phyloP scores from a whole-genome alignment of 441 rosid species.

The Bruguiera hainesii region DNA sequence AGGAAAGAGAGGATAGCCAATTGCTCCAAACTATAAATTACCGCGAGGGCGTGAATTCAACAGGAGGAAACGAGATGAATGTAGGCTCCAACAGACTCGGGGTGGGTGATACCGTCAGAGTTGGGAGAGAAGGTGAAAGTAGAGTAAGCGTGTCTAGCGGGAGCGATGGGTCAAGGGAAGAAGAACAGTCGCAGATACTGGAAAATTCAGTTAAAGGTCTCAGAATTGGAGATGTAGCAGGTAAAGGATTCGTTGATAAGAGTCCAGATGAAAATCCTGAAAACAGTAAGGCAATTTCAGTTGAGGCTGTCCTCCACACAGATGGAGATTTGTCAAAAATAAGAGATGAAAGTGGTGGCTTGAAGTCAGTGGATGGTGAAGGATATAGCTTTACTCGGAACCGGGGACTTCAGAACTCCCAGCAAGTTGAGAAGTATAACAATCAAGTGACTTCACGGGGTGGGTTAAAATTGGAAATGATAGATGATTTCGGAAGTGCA shows the following conservation, averaged over 20 bases:
- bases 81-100: constrained; percentile 1
- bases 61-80: constrained; percentile 2
- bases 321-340: constrained; percentile 9
- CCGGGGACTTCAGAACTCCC: constrained; percentile 14
- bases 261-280: neutral
- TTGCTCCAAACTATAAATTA: constrained; percentile 8
- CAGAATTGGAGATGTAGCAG: neutral
- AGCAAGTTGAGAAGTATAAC: constrained; percentile 1
- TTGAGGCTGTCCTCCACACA: neutral
- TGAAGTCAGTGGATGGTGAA: constrained; percentile 8
- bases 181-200: constrained; percentile 10
- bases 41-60: neutral
- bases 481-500: constrained; percentile 5
- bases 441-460: constrained; percentile 16
- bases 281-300: constrained; percentile 15
- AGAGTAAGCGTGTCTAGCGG: neutral
- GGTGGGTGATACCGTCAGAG: neutral
- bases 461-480: constrained; percentile 24
- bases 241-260: neutral
- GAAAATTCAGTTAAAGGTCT: constrained; percentile 9
- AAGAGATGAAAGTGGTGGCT: constrained; percentile 6
- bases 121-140: constrained; percentile 14
- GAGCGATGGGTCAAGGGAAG: constrained; percentile 2
- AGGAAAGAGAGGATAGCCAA: constrained; percentile 1
- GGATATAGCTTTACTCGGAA: constrained; percentile 10